Base-by-base conservation (phyloP, 2,329 filamentous ascomycete species). In the Colletotrichum theobromicola region DNA sequence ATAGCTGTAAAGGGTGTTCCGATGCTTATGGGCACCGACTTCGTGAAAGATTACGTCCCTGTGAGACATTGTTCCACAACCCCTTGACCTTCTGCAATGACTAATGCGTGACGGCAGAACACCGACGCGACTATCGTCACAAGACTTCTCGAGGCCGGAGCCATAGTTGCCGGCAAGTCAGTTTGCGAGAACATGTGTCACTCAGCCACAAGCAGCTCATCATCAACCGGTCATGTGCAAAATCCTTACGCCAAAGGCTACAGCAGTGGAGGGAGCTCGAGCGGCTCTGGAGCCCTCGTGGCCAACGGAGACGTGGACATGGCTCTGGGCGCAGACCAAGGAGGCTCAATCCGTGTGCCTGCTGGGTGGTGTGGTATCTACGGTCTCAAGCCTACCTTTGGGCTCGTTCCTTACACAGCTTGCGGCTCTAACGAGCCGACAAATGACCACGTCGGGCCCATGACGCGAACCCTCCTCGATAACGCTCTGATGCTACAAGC, bases 371-470 rank as follows among this genome's bases (percentile, higher is more conserved):
- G 76, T 37, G 82, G 82, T 7, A 77, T 83, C 16, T 82, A 81
- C 55, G 84, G 84, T 4, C 77, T 85, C 9, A 86, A 86, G 70
- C 83, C 84, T 5, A 85, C 84, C 0, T 82, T 82, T 77, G 84
- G 84, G 1, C 77, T 88, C 7, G 80, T 87, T 1, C 86, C 86
- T 2, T 87, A 87, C 72, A 87, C 85, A 0, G 86, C 85, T 0
- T 83, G 84, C 18, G 81, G 81, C 7, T 80, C 81, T 6, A 79
- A 87, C 74, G 77, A 82, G 21, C 82, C 86, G 0, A 84, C 85
- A 78, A 85, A 87, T 58, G 86, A 88, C 76, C 85, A 88, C 75
- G 77, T 84, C 7, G 86, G 86, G 2, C 87, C 86, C 2, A 84
- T 88, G 76, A 83, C 85, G 1, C 75, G 80, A 26, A 84, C 74